phyloP scores from a whole-genome alignment of 2,329 filamentous ascomycete genomes.

The Alternaria gaisen region DNA sequence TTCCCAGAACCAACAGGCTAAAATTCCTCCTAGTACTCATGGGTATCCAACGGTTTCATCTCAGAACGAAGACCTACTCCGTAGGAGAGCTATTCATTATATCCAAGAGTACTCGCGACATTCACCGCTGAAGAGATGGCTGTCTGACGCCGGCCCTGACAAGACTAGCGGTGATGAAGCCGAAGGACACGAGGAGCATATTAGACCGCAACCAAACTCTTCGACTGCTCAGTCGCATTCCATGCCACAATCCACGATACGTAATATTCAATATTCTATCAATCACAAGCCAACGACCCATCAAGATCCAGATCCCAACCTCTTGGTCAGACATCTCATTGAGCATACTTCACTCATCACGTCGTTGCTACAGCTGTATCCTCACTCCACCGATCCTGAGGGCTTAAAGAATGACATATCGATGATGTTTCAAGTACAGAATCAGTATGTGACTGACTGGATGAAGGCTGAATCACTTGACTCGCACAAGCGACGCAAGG shows the following conservation, averaged over 20 bases:
- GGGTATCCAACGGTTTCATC: not conserved
- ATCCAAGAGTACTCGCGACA: slow-evolving; percentile 22
- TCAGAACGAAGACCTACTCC: slow-evolving; percentile 23
- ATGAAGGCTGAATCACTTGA: slow-evolving; percentile 12
- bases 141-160: slow-evolving; percentile 17
- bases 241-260: not conserved
- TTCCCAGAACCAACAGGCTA: slow-evolving; percentile 4
- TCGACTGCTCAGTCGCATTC: not conserved
- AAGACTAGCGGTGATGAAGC: slow-evolving; percentile 12
- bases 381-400: slow-evolving; percentile 18
- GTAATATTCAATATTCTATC: not conserved
- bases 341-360: slow-evolving; percentile 28
- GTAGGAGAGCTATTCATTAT: slow-evolving; percentile 26
- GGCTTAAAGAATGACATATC: slow-evolving; percentile 31
- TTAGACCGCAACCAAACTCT: not conserved
- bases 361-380: slow-evolving; percentile 29
- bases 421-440: slow-evolving; percentile 24
- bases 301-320: slow-evolving; percentile 15
- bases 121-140: slow-evolving; percentile 13
- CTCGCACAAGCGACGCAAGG: slow-evolving; percentile 4
- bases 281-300: slow-evolving; percentile 11
- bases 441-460: slow-evolving; percentile 28
- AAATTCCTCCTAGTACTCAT: not conserved
- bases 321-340: slow-evolving; percentile 17
- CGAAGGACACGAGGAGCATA: not conserved